Percentiles rank a stretch among this genome's conserved stretches.
Conservation (phyloP, 2,329 filamentous ascomycete species). For the Claviceps fusiformis region DNA sequence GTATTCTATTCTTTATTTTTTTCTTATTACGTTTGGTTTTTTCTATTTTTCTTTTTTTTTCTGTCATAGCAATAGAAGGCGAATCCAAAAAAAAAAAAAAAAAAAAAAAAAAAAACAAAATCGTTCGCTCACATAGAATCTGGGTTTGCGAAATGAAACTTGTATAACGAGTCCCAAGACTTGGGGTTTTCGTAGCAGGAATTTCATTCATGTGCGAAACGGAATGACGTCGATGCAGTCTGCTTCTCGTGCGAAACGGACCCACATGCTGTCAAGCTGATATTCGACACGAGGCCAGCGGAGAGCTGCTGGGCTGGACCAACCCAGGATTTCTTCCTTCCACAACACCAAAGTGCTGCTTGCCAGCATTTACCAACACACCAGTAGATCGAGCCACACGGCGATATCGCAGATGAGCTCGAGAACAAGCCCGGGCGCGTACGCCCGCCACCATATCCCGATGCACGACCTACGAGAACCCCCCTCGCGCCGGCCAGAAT, state of each 20-base stretch:
- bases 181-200: too few species aligned
- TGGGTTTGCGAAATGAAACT: not conserved
- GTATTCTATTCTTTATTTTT: not conserved
- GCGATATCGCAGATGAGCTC: not conserved
- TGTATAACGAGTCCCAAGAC: too few species aligned
- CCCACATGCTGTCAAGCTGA: not conserved
- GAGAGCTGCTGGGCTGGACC: too few species aligned
- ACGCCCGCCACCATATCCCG: not conserved
- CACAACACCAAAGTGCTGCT: not conserved
- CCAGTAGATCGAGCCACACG: too few species aligned
- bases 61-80: too few species aligned
- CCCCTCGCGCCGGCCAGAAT: not conserved
- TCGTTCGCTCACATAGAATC: too few species aligned
- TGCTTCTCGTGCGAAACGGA: too few species aligned
- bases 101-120: too few species aligned
- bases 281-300: too few species aligned
- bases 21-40: not conserved
- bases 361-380: not conserved
- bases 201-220: too few species aligned
- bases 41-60: not conserved
- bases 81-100: too few species aligned
- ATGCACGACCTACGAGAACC: not conserved
- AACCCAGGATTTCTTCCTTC: not conserved
- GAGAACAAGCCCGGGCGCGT: not conserved
- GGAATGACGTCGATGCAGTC: too few species aligned